phyloP scores from a whole-genome alignment of 345 rosid species.

The Hirschfeldia incana region DNA sequence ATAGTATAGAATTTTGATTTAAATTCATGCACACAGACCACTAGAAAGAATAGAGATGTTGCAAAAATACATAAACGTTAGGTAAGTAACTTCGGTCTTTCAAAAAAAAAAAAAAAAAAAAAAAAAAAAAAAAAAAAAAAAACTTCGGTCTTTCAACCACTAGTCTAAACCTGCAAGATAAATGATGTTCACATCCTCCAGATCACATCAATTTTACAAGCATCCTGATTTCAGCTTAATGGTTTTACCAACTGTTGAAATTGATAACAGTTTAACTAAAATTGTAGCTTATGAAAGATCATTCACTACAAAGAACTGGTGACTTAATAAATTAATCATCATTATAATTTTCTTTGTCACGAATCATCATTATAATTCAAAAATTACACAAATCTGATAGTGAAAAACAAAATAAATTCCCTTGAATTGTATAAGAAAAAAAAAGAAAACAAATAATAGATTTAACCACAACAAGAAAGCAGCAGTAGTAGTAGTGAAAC shows the following conservation, averaged over 20 bases:
- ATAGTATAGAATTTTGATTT: not conserved
- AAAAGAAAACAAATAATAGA: not conserved
- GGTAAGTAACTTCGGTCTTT: not conserved
- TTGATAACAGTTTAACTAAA: not conserved
- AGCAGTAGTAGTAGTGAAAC: no score
- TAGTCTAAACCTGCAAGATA: no score
- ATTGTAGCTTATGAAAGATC: no score
- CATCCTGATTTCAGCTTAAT: no score
- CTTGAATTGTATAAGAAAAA: not conserved
- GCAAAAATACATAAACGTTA: not conserved
- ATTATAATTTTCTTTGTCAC: not conserved
- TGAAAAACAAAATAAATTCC: constrained; percentile 7
- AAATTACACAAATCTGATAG: constrained; percentile 32
- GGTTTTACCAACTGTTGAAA: not conserved
- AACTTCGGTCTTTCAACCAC: not conserved
- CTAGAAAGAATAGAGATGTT: not conserved
- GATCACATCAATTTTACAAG: not conserved
- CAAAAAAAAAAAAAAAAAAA: no score
- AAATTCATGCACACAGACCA: not conserved
- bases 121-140: no score
- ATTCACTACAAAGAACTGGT: not conserved
- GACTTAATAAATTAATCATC: constrained; percentile 19
- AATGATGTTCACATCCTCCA: not conserved
- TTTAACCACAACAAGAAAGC: no score
- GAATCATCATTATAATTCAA: no score